Percentiles rank a stretch among this genome's conserved stretches.
Conservation (phyloP, 2,329 filamentous ascomycete genomes). For the Cytospora piceae region DNA sequence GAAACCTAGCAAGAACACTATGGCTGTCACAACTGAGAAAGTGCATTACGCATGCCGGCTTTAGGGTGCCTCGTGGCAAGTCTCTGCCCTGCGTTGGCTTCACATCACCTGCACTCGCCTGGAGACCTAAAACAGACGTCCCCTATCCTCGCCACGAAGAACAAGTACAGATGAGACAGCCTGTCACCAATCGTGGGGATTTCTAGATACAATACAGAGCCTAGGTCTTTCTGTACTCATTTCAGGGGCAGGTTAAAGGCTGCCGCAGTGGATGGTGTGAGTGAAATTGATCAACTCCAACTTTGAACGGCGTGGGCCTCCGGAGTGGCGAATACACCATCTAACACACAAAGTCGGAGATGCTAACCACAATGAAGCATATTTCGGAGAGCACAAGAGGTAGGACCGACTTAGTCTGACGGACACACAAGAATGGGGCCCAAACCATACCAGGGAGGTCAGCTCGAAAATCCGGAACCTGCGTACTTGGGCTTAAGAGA, state of each 20-base stretch:
- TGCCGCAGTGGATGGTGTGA: neutral
- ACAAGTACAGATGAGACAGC: too few relatives aligned
- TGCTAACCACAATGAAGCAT: neutral
- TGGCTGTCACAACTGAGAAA: neutral
- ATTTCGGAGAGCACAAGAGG: neutral
- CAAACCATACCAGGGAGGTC: neutral
- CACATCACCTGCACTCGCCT: neutral
- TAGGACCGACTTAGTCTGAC: neutral
- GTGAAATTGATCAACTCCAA: neutral
- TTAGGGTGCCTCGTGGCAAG: neutral
- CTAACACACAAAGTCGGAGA: neutral
- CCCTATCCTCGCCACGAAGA: neutral
- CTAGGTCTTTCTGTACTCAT: neutral
- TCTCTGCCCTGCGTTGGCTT: neutral
- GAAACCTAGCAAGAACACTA: too few relatives aligned
- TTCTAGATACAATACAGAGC: neutral
- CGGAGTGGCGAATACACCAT: neutral
- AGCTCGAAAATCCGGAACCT: neutral
- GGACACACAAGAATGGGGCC: neutral
- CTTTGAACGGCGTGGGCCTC: too few relatives aligned
- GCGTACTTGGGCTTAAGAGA: too few relatives aligned
- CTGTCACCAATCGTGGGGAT: neutral
- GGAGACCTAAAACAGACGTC: neutral
- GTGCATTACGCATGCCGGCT: neutral
- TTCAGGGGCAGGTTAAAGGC: neutral